phyloP scores from a whole-genome alignment of 176 grass and related monocot species.

The Alopecurus myosuroides region DNA sequence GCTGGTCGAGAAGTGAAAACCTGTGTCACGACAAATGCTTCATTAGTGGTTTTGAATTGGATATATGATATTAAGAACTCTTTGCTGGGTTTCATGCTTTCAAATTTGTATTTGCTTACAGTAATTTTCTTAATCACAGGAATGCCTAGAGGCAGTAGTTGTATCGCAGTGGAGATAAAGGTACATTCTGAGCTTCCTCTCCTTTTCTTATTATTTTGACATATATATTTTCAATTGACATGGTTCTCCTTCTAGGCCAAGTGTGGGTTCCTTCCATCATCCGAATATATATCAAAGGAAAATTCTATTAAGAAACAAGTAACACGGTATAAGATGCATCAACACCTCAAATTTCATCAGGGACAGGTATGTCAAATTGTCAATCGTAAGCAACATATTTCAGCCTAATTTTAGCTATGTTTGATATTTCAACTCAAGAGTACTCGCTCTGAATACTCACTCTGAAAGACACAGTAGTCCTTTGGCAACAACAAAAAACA shows the following conservation, averaged over 20 bases:
- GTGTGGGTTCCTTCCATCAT: conserved; percentile 89
- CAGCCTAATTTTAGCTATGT: not conserved
- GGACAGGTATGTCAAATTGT: conserved; percentile 46
- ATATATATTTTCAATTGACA: not conserved
- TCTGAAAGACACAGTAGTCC: not conserved
- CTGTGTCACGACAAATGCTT: not conserved
- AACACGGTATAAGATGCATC: conserved; percentile 92
- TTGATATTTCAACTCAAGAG: not conserved
- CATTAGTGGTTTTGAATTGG: not conserved
- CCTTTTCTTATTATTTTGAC: conserved; percentile 6
- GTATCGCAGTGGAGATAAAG: conserved; percentile 97
- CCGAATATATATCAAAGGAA: conserved; percentile 74
- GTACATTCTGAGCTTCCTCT: conserved; percentile 37
- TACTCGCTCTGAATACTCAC: not conserved
- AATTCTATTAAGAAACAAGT: conserved; percentile 85
- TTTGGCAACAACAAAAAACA: conserved; percentile 1
- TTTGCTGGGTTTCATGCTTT: not conserved
- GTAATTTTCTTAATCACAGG: conserved; percentile 42
- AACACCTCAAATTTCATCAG: conserved; percentile 71
- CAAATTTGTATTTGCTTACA: conserved; percentile 8
- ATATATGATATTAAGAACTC: conserved; percentile 3
- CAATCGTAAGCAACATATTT: not conserved
- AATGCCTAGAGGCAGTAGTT: conserved; percentile 41
- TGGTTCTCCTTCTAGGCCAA: conserved; percentile 54
- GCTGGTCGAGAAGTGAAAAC: not conserved